Percentiles rank a stretch among this genome's conserved stretches.
Conservation (phyloP, 108 stramenopile species). For the Conticribra weissflogii region DNA sequence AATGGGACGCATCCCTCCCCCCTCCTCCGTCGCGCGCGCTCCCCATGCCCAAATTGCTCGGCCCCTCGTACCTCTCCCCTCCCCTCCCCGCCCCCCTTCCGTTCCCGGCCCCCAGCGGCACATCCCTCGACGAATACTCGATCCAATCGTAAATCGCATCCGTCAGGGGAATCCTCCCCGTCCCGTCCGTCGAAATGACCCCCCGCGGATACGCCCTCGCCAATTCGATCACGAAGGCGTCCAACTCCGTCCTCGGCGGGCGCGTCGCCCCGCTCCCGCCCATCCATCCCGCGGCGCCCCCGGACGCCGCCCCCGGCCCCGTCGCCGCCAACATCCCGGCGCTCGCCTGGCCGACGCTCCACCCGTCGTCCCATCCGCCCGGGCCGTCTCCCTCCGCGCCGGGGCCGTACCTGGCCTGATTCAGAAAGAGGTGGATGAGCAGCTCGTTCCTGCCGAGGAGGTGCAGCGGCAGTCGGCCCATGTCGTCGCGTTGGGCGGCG, state of each 20-base stretch:
- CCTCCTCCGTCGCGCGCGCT: conserved; percentile 23
- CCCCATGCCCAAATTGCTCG: conserved; percentile 47
- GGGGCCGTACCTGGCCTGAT: conserved; percentile 40
- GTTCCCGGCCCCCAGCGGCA: conserved; percentile 11
- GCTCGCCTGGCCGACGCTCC: not conserved
- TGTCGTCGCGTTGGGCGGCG: conserved; percentile 28
- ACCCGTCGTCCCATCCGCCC: not conserved
- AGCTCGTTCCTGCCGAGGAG: conserved; percentile 42
- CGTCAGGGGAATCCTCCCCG: conserved; percentile 47
- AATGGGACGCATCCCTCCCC: conserved; percentile 1
- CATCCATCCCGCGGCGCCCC: conserved; percentile 10
- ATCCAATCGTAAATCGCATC: conserved; percentile 58
- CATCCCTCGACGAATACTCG: conserved; percentile 41
- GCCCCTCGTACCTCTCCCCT: not conserved
- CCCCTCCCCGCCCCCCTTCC: not conserved
- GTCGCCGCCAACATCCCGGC: not conserved
- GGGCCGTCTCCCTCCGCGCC: not conserved
- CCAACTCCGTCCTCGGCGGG: conserved; percentile 36
- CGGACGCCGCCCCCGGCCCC: conserved; percentile 8
- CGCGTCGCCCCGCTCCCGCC: conserved; percentile 28
- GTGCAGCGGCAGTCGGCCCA: conserved; percentile 39
- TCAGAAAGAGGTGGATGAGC: conserved; percentile 47
- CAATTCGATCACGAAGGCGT: conserved; percentile 47
- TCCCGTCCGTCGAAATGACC: conserved; percentile 35
- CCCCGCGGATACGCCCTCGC: conserved; percentile 39